phyloP scores from a whole-genome alignment of 495 filamentous ascomycete species.

The Neurospora cerealis region DNA sequence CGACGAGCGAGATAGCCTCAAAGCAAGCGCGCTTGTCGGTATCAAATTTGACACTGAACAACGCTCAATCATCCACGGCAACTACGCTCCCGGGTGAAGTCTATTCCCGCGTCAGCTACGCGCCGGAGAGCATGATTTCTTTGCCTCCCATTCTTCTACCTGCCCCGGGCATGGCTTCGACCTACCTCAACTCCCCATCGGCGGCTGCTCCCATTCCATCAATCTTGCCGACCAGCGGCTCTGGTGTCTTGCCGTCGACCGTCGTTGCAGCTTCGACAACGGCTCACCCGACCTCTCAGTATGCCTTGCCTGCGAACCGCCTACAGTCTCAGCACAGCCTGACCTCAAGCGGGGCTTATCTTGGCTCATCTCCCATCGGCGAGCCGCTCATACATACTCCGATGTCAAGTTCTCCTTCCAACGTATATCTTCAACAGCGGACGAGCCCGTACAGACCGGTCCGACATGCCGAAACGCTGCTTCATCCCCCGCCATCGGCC shows the following conservation, averaged over 20 bases:
- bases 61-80: conserved; percentile 9
- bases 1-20: not conserved
- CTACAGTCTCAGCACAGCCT: conserved; percentile 24
- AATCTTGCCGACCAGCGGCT: conserved; percentile 23
- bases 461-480: conserved; percentile 74
- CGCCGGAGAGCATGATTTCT: conserved; percentile 19
- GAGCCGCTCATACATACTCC: conserved; percentile 45
- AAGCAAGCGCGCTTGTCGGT: conserved; percentile 27
- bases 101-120: conserved; percentile 16
- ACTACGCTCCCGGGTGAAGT: conserved; percentile 6
- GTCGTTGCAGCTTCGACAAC: conserved; percentile 13
- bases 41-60: conserved; percentile 37
- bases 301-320: conserved; percentile 35
- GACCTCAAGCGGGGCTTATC: conserved; percentile 18
- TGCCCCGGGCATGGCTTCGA: conserved; percentile 41
- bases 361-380: conserved; percentile 40
- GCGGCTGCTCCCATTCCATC: conserved; percentile 21
- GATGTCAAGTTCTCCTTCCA: conserved; percentile 44
- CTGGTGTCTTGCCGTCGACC: conserved; percentile 5
- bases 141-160: conserved; percentile 35
- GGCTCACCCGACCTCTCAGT: conserved; percentile 16
- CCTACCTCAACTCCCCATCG: conserved; percentile 26
- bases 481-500: conserved; percentile 76
- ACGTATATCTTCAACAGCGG: conserved; percentile 48
- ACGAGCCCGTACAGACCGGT: conserved; percentile 88